phyloP scores from a whole-genome alignment of 2,329 filamentous ascomycete species.

The Botrytis elliptica region DNA sequence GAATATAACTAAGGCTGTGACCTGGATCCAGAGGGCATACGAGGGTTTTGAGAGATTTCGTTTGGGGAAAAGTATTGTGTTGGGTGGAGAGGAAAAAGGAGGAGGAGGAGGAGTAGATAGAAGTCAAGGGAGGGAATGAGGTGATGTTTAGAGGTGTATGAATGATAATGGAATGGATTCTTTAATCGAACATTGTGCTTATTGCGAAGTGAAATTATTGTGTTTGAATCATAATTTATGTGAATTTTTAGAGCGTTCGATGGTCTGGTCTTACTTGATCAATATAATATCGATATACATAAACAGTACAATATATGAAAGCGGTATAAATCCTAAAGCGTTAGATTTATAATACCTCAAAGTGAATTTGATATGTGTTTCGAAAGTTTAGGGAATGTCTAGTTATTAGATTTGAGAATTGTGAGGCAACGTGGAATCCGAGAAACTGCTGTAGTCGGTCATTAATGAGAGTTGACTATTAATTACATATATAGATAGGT shows the following conservation, averaged over 20 bases:
- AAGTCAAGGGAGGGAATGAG: not conserved
- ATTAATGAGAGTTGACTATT: no score
- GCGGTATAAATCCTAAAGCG: not conserved
- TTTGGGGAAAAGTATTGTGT: not conserved
- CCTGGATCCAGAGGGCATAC: conserved; percentile 8
- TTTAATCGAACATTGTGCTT: not conserved
- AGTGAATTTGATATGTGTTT: not conserved
- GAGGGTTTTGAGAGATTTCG: not conserved
- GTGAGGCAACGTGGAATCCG: no score
- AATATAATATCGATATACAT: not conserved
- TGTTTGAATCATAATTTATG: not conserved
- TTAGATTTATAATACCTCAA: not conserved
- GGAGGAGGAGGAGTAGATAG: not conserved
- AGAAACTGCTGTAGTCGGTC: no score
- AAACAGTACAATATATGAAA: not conserved
- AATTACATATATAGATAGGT: no score
- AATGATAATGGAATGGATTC: not conserved
- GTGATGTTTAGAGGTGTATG: not conserved
- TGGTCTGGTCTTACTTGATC: not conserved
- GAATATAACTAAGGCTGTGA: conserved; percentile 3
- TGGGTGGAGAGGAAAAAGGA: not conserved
- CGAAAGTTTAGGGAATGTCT: not conserved
- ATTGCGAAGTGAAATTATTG: no score
- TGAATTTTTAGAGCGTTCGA: not conserved
- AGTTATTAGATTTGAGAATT: no score